Percentiles rank a stretch among this genome's conserved stretches.
phyloP scores from a whole-genome alignment of 306 rosid species.

The Betula pendula region DNA sequence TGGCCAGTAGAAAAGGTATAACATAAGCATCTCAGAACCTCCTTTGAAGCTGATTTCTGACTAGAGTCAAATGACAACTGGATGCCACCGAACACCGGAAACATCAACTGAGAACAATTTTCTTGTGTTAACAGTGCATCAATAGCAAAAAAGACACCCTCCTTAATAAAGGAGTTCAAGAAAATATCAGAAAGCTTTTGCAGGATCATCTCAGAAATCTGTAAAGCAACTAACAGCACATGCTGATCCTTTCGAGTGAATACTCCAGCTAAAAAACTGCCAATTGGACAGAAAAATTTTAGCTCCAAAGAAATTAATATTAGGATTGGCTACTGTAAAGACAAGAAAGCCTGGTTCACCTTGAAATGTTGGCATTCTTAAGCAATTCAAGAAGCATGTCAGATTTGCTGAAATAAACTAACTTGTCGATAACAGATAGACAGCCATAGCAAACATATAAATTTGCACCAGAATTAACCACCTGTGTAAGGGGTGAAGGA shows the following conservation, averaged over 20 bases:
- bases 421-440: slow-evolving; percentile 75
- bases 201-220: slow-evolving; percentile 76
- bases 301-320: slow-evolving; percentile 32
- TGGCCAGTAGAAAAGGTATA: slow-evolving; percentile 65
- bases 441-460: slow-evolving; percentile 82
- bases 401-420: slow-evolving; percentile 66
- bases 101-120: slow-evolving; percentile 54
- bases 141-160: slow-evolving; percentile 90
- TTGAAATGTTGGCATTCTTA: slow-evolving; percentile 69
- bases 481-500: slow-evolving; percentile 46
- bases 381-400: slow-evolving; percentile 78
- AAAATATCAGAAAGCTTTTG: slow-evolving; percentile 67
- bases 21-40: slow-evolving; percentile 70
- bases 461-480: slow-evolving; percentile 92
- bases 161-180: slow-evolving; percentile 76
- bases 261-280: slow-evolving; percentile 91
- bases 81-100: slow-evolving; percentile 55
- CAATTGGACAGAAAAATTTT: slow-evolving; percentile 35
- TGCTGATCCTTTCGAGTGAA: slow-evolving; percentile 93
- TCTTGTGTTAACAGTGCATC: slow-evolving; percentile 71
- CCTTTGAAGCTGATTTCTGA: slow-evolving; percentile 61
- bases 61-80: slow-evolving; percentile 49
- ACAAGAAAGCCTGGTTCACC: slow-evolving; percentile 54
- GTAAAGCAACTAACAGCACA: slow-evolving; percentile 73
- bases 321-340: slow-evolving; percentile 15